Evolutionary conservation across 139 green algal species (phyloP), one percentile per base, ranked within the genome.

Genomic region (Desmodesmus armatus): DNA sequence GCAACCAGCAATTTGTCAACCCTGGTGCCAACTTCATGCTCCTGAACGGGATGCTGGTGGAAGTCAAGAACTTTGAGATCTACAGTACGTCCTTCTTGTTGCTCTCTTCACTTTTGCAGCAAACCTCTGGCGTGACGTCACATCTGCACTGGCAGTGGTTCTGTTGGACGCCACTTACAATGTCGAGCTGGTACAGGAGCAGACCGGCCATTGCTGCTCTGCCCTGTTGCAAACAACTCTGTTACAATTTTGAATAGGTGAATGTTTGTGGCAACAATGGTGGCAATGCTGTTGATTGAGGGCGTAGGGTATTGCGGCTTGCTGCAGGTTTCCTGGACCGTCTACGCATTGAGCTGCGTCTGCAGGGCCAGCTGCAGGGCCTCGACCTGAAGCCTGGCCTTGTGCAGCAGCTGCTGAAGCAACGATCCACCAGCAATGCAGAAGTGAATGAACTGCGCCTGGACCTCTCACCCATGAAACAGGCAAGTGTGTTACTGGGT

Each of bases 1-100:
- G 58, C 60, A 92, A 90, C 85, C 91, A 94, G 74, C 79, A 89
- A 40, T 58, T 76, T 41, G 27, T 97, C 6, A 60, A 66, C 0
- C 37, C 92, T 39, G 92, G 92, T 35, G 58, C 84, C n/a, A 91
- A 90, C 72, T 91, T 94, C 39, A 77, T 97, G 82, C 82, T 96
- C 31, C 35, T 98, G 49, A 98, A 98, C 79, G 95, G 95, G 27
- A 75, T 97, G 47, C 44, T 87, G 2, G 27, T 95, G 3, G 89
- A 96, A 49, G 78, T 93, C 9, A 77, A 86, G 25, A 88, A 92
- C 58, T 76, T 97, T 39, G 93, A 96, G 72, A 85, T 95, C 0
- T 94, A 92, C 83, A 85, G 90, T 86, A 43, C 74, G 70, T 79
- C n/a, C n/a, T n/a, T n/a, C n/a, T n/a, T n/a, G n/a, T n/a, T n/a